Evolutionary conservation across 2,329 filamentous ascomycete species (phyloP), one percentile per base, ranked within the genome.

Genomic region (Massarina eburnea): DNA sequence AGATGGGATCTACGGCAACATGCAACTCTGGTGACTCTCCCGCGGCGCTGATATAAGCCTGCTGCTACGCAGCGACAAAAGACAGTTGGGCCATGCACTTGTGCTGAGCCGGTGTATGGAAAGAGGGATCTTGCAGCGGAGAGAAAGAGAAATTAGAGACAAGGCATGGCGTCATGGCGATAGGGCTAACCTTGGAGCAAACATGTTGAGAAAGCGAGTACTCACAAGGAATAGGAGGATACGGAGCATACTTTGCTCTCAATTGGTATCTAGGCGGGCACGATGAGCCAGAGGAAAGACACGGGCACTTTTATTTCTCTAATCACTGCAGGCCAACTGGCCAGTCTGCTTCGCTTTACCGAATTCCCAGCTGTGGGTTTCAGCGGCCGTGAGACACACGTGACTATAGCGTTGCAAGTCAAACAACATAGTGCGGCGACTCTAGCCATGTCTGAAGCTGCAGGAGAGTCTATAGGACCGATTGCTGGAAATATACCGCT

Each of bases 141-240:
- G 12, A 5, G n/a, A 8, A 14, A 14, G 27, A 14, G 4, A 30
- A 14, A 30, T 14, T 8, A 30, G 24, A 26, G 27, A 30, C 27
- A 14, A 14, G 27, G 9, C 27, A 30, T 61, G 61, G 58, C 59
- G 57, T 62, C 61, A 59, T 63, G 60, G 59, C 60, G 57, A 59
- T 61, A 46, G 48, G 54, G 55, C 59, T 63, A 64, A 59, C 44
- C n/a, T 8, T 7, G 27, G 27, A 14, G 9, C 27, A 14, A 8
- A 14, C 12, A n/a, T n/a, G n/a, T 17, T 32, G 27, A 50, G 45
- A 15, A 46, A 43, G 44, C 41, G 41, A 51, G 29, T 41, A 62
- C 57, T 55, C 57, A 64, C 61, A 39, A 56, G 46, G 32, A 58
- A 36, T 18, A 47, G 35, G 27, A 30, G n/a, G 27, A 30, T 30